These are phyloP conservation scores for Schizothecium vesticola DNA, from an alignment of 495 filamentous ascomycete species.

Conservation along the genomic window DNA sequence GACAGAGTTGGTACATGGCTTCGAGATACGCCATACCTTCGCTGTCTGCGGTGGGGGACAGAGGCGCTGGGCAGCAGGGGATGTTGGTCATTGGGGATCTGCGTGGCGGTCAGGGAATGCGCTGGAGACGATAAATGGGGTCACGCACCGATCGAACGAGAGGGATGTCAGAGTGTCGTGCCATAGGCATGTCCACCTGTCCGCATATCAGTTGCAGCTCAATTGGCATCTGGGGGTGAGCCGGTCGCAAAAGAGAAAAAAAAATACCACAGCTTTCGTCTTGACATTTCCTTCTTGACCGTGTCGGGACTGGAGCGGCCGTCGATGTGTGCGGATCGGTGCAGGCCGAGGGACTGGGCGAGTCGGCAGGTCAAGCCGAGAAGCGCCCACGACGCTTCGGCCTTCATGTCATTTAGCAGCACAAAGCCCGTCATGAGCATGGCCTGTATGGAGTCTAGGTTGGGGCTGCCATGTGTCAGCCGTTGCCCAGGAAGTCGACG, in stretches of 20 bases:
- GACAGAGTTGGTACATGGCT: constrained; percentile 49
- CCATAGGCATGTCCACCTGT: constrained; percentile 54
- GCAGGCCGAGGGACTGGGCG: constrained; percentile 51
- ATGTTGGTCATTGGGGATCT: constrained; percentile 48
- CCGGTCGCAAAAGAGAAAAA: neutral
- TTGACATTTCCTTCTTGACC: constrained; percentile 38
- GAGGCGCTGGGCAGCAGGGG: constrained; percentile 42
- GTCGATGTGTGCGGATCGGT: constrained; percentile 38
- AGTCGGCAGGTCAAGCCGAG: constrained; percentile 51
- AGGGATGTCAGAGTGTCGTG: constrained; percentile 52
- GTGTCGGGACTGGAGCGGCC: constrained; percentile 31
- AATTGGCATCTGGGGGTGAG: no score
- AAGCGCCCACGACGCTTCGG: constrained; percentile 53
- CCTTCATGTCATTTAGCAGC: constrained; percentile 55
- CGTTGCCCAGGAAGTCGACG: neutral
- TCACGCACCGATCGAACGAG: constrained; percentile 48
- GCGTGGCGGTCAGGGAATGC: neutral
- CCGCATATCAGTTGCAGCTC: neutral
- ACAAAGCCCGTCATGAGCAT: constrained; percentile 50
- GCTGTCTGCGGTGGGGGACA: constrained; percentile 36
- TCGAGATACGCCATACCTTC: constrained; percentile 50
- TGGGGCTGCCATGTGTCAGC: constrained; percentile 35
- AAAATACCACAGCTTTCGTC: constrained; percentile 42
- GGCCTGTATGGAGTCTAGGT: constrained; percentile 54
- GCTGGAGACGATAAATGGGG: no score